These are phyloP conservation scores for Trichoderma atrobrunneum DNA, from an alignment of 2,329 filamentous ascomycete species.

Conservation along the genomic window DNA sequence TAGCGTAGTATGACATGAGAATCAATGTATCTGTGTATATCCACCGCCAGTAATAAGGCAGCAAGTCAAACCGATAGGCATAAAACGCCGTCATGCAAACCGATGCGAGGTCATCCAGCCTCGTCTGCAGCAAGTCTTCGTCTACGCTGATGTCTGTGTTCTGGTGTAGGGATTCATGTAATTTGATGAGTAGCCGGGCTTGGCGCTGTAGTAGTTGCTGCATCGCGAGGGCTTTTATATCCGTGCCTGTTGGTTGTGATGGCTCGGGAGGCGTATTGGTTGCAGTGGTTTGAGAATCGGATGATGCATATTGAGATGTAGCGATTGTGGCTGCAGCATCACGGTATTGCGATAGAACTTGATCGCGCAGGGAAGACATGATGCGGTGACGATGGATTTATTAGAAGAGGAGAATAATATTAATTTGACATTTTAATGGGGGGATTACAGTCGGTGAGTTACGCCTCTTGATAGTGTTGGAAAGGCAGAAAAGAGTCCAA, in stretches of 20 bases:
- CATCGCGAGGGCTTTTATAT: slow-evolving; percentile 24
- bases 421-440: background rate
- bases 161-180: slow-evolving; percentile 23
- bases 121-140: slow-evolving; percentile 34
- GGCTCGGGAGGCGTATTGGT: background rate
- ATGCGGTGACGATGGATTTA: background rate
- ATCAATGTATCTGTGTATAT: slow-evolving; percentile 71
- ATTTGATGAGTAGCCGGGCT: slow-evolving; percentile 26
- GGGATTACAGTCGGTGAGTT: background rate
- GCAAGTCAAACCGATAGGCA: slow-evolving; percentile 63
- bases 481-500: background rate
- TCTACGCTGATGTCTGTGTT: slow-evolving; percentile 1
- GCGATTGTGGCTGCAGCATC: slow-evolving; percentile 25
- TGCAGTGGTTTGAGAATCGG: background rate
- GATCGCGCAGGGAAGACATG: slow-evolving; percentile 25
- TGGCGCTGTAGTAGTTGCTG: slow-evolving; percentile 31
- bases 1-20: slow-evolving; percentile 51
- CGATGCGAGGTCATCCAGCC: slow-evolving; percentile 55
- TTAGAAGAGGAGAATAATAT: background rate
- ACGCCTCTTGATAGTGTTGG: background rate
- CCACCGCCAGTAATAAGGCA: slow-evolving; percentile 66
- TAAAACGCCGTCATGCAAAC: slow-evolving; percentile 67
- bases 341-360: slow-evolving; percentile 28
- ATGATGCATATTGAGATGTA: background rate
- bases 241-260: background rate